phyloP scores from a whole-genome alignment of 768 basidiomycete genomes.

The Trametes elegans region DNA sequence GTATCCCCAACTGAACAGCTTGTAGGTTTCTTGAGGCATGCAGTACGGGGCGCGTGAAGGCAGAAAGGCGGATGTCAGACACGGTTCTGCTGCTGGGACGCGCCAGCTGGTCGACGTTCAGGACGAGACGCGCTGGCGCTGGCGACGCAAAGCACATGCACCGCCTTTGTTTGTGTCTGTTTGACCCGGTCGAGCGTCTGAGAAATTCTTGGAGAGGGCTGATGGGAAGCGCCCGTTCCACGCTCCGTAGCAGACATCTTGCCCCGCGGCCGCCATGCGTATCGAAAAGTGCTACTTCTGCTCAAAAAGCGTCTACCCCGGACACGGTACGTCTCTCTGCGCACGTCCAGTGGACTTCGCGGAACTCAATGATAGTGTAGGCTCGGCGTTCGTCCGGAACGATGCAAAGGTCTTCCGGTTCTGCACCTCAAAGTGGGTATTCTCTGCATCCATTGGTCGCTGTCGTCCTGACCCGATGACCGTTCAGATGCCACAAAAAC shows the following conservation, averaged over 20 bases:
- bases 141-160: neutral
- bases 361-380: constrained; percentile 36
- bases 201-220: constrained; percentile 4
- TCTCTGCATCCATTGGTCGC: neutral
- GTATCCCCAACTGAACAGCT: neutral
- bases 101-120: neutral
- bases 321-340: constrained; percentile 63
- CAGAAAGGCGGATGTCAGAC: neutral
- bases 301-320: constrained; percentile 94
- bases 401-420: constrained; percentile 98
- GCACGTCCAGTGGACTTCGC: neutral
- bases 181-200: constrained; percentile 8
- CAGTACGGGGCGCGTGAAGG: neutral
- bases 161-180: constrained; percentile 7
- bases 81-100: neutral
- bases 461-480: constrained; percentile 14
- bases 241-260: constrained; percentile 1
- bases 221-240: neutral
- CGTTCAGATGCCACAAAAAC: constrained; percentile 90
- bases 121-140: neutral
- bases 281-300: constrained; percentile 99
- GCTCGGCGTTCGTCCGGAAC: constrained; percentile 95
- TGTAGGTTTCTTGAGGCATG: neutral
- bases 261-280: constrained; percentile 54
- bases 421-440: constrained; percentile 89